Conservation (phyloP, 306 rosid species). For the Begonia masoniana region DNA sequence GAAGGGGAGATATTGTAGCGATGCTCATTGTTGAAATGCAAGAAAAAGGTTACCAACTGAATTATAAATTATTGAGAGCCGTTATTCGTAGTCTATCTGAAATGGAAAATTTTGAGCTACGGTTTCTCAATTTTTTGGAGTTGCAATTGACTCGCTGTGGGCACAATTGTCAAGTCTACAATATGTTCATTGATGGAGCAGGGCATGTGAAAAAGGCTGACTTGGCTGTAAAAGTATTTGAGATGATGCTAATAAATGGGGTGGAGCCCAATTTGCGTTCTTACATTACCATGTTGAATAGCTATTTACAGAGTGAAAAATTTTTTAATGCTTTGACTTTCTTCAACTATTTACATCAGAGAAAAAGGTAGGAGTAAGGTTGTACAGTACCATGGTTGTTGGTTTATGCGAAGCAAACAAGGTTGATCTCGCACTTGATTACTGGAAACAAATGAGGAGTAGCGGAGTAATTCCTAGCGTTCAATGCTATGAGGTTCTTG, state of each 20-base stretch:
- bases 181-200: conserved; percentile 46
- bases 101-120: conserved; percentile 38
- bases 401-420: conserved; percentile 40
- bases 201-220: conserved; percentile 36
- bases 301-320: conserved; percentile 33
- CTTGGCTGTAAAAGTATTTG: conserved; percentile 44
- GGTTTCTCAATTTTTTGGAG: conserved; percentile 32
- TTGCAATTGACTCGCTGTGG: conserved; percentile 30
- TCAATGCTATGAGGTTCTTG: conserved; percentile 51
- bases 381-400: conserved; percentile 25
- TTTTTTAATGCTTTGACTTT: conserved; percentile 51
- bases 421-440: conserved; percentile 27
- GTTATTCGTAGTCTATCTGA: conserved; percentile 36
- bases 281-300: conserved; percentile 26
- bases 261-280: conserved; percentile 26
- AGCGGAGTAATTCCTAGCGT: conserved; percentile 31
- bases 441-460: conserved; percentile 29
- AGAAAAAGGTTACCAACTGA: conserved; percentile 32
- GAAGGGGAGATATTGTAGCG: conserved; percentile 55
- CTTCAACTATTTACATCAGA: conserved; percentile 23
- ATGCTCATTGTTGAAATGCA: conserved; percentile 73
- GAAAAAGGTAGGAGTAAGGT: conserved; percentile 20
- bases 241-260: conserved; percentile 44
- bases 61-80: conserved; percentile 15
- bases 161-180: conserved; percentile 14